Percentiles rank a stretch among this genome's conserved stretches.
phyloP scores from a whole-genome alignment of 2,329 filamentous ascomycete genomes.

The Arthrobotrys megalospora region DNA sequence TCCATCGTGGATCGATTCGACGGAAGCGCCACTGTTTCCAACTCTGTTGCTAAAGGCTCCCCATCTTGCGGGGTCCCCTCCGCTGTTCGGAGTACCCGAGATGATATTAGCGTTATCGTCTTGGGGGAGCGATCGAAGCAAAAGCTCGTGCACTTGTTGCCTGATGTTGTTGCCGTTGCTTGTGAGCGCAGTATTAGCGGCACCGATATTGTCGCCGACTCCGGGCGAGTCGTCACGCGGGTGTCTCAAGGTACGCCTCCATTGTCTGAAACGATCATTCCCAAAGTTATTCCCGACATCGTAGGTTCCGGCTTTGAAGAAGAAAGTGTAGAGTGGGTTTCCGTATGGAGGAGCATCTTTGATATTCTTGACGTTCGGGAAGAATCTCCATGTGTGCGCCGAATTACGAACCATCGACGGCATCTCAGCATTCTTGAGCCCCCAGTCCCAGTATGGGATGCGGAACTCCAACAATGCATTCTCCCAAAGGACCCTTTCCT shows the following conservation, averaged over 20 bases:
- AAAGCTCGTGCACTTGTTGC: constrained; percentile 6
- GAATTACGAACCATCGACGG: neutral
- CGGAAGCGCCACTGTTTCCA: neutral
- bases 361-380: neutral
- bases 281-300: neutral
- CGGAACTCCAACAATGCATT: constrained; percentile 8
- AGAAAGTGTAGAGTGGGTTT: constrained; percentile 40
- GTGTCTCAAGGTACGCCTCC: constrained; percentile 10
- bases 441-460: constrained; percentile 60
- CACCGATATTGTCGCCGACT: neutral
- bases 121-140: neutral
- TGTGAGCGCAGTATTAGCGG: neutral
- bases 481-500: constrained; percentile 6
- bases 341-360: neutral
- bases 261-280: constrained; percentile 8
- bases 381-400: constrained; percentile 18
- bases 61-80: constrained; percentile 13
- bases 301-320: constrained; percentile 27
- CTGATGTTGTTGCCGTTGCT: constrained; percentile 17
- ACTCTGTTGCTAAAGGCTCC: constrained; percentile 41
- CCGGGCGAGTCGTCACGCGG: neutral
- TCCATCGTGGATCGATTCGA: constrained; percentile 76
- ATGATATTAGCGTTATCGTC: too few relatives aligned
- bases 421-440: constrained; percentile 8
- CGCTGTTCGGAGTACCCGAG: neutral